Evolutionary conservation across 2,329 filamentous ascomycete genomes (phyloP).

Genomic region (Trichophyton mentagrophytes): DNA sequence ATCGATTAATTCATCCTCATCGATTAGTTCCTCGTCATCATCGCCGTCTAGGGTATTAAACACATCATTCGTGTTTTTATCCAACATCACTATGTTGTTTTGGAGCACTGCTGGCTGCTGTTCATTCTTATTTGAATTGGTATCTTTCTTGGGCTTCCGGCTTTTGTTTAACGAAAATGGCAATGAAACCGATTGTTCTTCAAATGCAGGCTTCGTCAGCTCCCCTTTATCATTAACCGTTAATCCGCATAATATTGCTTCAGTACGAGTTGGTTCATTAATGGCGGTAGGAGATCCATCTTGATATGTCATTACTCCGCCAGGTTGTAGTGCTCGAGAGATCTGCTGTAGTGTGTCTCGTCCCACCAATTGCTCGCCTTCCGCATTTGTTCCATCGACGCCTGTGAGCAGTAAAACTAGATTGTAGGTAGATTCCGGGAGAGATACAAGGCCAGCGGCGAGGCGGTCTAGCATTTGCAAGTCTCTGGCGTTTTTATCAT

Average conservation of each 20-base stretch:
- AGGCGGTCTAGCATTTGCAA: constrained; percentile 97
- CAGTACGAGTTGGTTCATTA: constrained; percentile 45
- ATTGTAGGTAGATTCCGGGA: constrained; percentile 69
- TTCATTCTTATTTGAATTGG: background rate
- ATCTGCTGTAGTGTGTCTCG: constrained; percentile 47
- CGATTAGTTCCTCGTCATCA: constrained; percentile 64
- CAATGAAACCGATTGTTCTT: constrained; percentile 27
- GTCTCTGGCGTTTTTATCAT: constrained; percentile 67
- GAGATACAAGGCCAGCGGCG: constrained; percentile 62
- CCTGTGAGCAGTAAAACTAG: constrained; percentile 70
- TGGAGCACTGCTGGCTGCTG: background rate
- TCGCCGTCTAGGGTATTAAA: constrained; percentile 26
- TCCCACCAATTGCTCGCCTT: constrained; percentile 44
- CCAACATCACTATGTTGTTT: background rate
- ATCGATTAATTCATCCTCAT: constrained; percentile 75
- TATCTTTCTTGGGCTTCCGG: background rate
- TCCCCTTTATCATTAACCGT: constrained; percentile 46
- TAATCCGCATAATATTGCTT: constrained; percentile 74
- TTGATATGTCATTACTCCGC: constrained; percentile 36
- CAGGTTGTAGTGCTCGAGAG: background rate
- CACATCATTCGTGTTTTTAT: background rate
- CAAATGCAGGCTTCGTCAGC: constrained; percentile 60
- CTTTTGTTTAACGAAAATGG: background rate
- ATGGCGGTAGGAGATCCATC: constrained; percentile 8
- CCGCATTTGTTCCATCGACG: constrained; percentile 19